phyloP scores from a whole-genome alignment of 176 grass and related monocot genomes.

The barley (Hordeum vulgare) region MorexV3_pseudomolecules_assembly NC_058524.1:112560696-112561195 shows the following conservation, averaged over 20 bases:
- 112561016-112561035: no score
- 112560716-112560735: neutral
- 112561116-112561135: slow-evolving; percentile 79
- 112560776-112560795: neutral
- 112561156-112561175: slow-evolving; percentile 94
- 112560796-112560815: neutral
- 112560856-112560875: neutral
- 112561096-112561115: slow-evolving; percentile 56
- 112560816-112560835: neutral
- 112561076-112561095: slow-evolving; percentile 9
- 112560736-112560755: neutral
- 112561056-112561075: neutral
- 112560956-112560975: no score
- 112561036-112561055: neutral
- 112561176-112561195: slow-evolving; percentile 58
- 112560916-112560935: no score
- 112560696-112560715: neutral
- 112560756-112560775: neutral
- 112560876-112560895: no score
- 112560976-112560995: no score
- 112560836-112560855: neutral
- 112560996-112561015: no score
- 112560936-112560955: no score
- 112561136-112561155: slow-evolving; percentile 90
- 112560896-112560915: no score